phyloP scores from a whole-genome alignment of 2,329 filamentous ascomycete genomes.

The Pseudocercospora crystallina region DNA sequence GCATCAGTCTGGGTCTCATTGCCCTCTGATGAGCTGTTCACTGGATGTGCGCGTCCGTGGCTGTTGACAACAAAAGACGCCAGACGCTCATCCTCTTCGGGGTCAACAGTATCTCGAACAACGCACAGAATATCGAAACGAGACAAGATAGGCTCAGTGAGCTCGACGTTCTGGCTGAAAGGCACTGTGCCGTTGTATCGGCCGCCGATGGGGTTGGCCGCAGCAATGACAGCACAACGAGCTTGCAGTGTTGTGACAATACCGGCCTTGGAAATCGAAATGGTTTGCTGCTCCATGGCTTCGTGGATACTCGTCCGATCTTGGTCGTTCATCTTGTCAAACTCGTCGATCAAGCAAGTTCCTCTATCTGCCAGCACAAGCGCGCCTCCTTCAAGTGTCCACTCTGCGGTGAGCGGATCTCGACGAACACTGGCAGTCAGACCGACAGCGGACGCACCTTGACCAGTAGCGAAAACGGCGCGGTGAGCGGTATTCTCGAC shows the following conservation, averaged over 20 bases:
- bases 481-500: slow-evolving; percentile 96
- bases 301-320: slow-evolving; percentile 98
- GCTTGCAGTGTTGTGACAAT: slow-evolving; percentile 97
- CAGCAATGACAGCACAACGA: slow-evolving; percentile 92
- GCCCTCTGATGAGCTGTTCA: slow-evolving; percentile 39
- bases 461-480: slow-evolving; percentile 95
- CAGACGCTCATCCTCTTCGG: slow-evolving; percentile 84
- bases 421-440: slow-evolving; percentile 93
- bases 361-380: slow-evolving; percentile 92
- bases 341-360: slow-evolving; percentile 95
- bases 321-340: slow-evolving; percentile 99
- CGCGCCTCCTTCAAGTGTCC: slow-evolving; percentile 95
- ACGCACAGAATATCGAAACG: slow-evolving; percentile 98
- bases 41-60: slow-evolving; percentile 83
- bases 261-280: slow-evolving; percentile 97
- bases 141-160: slow-evolving; percentile 95
- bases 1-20: slow-evolving; percentile 40
- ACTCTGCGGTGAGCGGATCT: slow-evolving; percentile 92
- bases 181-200: slow-evolving; percentile 96
- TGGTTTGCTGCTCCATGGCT: slow-evolving; percentile 99
- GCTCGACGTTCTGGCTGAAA: slow-evolving; percentile 92
- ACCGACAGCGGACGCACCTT: slow-evolving; percentile 96
- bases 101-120: slow-evolving; percentile 92
- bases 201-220: slow-evolving; percentile 92
- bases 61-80: slow-evolving; percentile 94